These are phyloP conservation scores for Nicotiana benthamiana DNA, from an alignment of 257 asterid species.

Conservation along the genomic window DNA sequence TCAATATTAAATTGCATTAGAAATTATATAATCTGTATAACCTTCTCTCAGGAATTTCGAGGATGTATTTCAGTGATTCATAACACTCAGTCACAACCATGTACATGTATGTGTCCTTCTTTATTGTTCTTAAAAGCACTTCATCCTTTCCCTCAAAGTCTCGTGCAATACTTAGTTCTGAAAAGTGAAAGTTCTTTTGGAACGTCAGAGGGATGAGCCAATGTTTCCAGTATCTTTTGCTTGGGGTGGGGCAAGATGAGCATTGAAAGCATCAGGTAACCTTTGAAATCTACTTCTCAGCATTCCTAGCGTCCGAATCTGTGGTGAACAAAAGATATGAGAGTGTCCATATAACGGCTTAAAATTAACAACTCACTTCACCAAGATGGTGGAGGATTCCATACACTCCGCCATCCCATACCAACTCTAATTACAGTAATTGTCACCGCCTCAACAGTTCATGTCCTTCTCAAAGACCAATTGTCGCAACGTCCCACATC, in stretches of 20 bases:
- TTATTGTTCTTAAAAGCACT: slow-evolving; percentile 49
- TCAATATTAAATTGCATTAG: not conserved
- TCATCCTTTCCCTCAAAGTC: slow-evolving; percentile 62
- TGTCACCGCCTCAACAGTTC: no score
- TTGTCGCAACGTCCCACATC: no score
- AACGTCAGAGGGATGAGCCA: slow-evolving; percentile 61
- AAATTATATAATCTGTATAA: slow-evolving; percentile 16
- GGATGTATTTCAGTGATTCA: slow-evolving; percentile 62
- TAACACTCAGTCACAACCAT: slow-evolving; percentile 77
- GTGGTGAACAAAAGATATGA: slow-evolving; percentile 13
- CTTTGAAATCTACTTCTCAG: slow-evolving; percentile 61
- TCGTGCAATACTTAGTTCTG: slow-evolving; percentile 69
- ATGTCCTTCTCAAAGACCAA: no score
- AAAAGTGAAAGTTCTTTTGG: no score
- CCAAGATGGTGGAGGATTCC: slow-evolving; percentile 94
- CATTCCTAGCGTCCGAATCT: slow-evolving; percentile 92
- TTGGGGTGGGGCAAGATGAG: slow-evolving; percentile 56
- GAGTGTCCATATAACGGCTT: slow-evolving; percentile 13
- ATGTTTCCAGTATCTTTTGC: slow-evolving; percentile 40
- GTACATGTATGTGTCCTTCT: slow-evolving; percentile 69
- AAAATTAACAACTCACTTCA: slow-evolving; percentile 54
- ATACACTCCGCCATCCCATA: slow-evolving; percentile 91
- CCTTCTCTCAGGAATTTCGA: slow-evolving; percentile 94
- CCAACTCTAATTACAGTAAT: no score
- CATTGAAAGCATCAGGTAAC: slow-evolving; percentile 62